phyloP scores from a whole-genome alignment of 164 flowering plant genomes.

The Aristolochia californica region DNA sequence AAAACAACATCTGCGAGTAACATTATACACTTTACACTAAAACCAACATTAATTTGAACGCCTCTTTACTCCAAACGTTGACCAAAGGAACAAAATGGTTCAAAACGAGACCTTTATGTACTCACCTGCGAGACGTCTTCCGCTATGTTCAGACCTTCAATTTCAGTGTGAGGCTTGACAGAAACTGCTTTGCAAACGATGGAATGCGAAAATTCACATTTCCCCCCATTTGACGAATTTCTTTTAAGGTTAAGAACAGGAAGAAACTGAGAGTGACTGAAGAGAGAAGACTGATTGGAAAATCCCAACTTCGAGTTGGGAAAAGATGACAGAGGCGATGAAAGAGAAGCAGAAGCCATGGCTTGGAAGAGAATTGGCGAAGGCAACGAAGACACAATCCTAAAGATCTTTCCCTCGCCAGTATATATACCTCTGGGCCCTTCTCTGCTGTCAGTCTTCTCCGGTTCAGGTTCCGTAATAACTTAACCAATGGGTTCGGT shows the following conservation, averaged over 20 bases:
- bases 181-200: constrained; percentile 60
- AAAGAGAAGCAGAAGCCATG: constrained; percentile 20
- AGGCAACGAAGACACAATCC: background rate
- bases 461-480: background rate
- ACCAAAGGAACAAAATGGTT: background rate
- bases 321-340: constrained; percentile 5
- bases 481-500: background rate
- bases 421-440: too few relatives aligned
- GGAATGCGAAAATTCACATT: background rate
- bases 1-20: too few relatives aligned
- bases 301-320: constrained; percentile 7
- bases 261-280: constrained; percentile 4
- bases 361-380: background rate
- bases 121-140: constrained; percentile 77
- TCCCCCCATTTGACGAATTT: background rate
- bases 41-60: too few relatives aligned
- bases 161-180: constrained; percentile 33
- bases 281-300: background rate
- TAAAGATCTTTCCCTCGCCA: background rate
- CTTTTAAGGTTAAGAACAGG: constrained; percentile 7
- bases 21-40: too few relatives aligned
- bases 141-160: constrained; percentile 79
- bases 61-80: too few relatives aligned
- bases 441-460: too few relatives aligned
- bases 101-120: background rate